phyloP scores from a whole-genome alignment of 768 basidiomycete genomes.

The Russula sp. region DNA sequence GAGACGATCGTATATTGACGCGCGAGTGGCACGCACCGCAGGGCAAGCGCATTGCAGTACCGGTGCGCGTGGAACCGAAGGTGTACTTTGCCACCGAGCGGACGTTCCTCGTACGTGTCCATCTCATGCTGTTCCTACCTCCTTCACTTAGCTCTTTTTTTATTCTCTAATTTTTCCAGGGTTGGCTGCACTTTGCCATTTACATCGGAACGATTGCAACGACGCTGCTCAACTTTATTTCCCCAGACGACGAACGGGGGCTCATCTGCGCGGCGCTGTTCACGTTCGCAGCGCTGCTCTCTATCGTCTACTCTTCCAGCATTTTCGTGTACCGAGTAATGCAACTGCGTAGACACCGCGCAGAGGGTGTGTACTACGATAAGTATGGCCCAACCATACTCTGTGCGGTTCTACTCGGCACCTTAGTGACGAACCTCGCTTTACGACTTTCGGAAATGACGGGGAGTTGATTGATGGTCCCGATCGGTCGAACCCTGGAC shows the following conservation, averaged over 20 bases:
- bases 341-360: constrained; percentile 58
- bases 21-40: constrained; percentile 70
- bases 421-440: constrained; percentile 69
- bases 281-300: constrained; percentile 80
- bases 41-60: constrained; percentile 87
- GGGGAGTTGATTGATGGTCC: background rate
- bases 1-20: constrained; percentile 50
- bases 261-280: constrained; percentile 85
- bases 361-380: constrained; percentile 83
- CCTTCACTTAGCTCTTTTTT: background rate
- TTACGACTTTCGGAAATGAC: constrained; percentile 52
- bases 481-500: background rate
- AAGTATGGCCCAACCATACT: constrained; percentile 78
- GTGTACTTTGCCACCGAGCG: constrained; percentile 95
- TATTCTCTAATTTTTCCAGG: constrained; percentile 40
- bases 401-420: constrained; percentile 59
- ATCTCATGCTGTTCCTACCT: background rate
- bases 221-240: constrained; percentile 79
- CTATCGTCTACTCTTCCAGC: constrained; percentile 79
- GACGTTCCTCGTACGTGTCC: constrained; percentile 75
- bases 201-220: constrained; percentile 88
- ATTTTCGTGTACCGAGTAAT: constrained; percentile 74
- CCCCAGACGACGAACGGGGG: constrained; percentile 62
- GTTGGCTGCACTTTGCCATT: constrained; percentile 85
- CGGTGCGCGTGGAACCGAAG: constrained; percentile 96